Base-by-base conservation (phyloP, 768 basidiomycete species). In the Suillus cothurnatus region DNA sequence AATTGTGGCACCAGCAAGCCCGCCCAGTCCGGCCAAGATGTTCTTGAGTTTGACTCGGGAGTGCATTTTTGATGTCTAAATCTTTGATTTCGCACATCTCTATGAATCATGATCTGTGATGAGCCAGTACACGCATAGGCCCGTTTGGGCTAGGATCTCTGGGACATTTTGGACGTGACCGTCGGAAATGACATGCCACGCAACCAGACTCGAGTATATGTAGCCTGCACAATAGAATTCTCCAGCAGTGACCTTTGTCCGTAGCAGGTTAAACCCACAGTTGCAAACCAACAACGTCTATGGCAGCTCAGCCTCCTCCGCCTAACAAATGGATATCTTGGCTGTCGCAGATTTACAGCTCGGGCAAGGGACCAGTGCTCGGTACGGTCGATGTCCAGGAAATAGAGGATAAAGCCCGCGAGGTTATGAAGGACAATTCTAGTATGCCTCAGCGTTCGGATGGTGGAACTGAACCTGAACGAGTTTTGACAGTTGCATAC, bases 341-440 rank as follows among this genome's bases (percentile, higher is more conserved):
- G 73, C 47, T 73, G 5, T 49, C 56, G 43, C 69, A n/a, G 26
- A 69, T 73, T 39, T 73, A 73, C 23, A 53, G 49, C 1, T 74
- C 73, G 5, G 73, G 72, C 15, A 58, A 63, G 41, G 67, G 69
- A 4, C 73, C 73, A 2, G 73, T 71, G 17, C 75, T 88, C 4
- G 87, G 88, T 11, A 88, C 90, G 1, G 85, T 90, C 38, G 79
- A 81, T 23, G 80, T 85, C 53, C 81, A 87, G n/a, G 85, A 88
- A 69, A 83, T 92, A 45, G 88, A 91, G 70, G 81, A 80, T 26
- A 85, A 83, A 65, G 91, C 89, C 3, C 80, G 78, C 67, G 86
- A 90, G 71, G 85, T 80, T 62, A 78, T 90, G 62, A 86, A 87
- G 71, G 81, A 86, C 66, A 78, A 81, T 64, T 81, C 78, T 67